Evolutionary conservation across 208 protist genomes (phyloP).

Genomic region (Perkinsela sp.): DNA sequence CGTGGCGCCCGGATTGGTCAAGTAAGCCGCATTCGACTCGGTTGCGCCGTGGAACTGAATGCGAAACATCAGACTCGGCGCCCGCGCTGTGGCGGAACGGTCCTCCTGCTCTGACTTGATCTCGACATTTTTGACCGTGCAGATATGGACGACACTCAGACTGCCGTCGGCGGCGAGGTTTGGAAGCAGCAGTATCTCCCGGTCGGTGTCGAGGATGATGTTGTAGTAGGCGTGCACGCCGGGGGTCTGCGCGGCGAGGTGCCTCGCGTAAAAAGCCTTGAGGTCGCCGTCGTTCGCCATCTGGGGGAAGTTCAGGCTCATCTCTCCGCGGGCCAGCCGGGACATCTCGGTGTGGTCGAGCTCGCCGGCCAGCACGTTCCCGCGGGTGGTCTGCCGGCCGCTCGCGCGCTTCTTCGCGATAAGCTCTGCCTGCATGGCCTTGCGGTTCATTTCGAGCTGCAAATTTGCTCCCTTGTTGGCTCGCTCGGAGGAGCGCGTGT

Average conservation of each 20-base stretch:
- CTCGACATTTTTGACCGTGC: neutral
- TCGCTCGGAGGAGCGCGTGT: neutral
- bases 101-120: neutral
- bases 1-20: neutral
- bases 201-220: neutral
- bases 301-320: neutral
- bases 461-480: neutral
- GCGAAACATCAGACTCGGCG: neutral
- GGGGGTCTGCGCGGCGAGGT: neutral
- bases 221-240: neutral
- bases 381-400: neutral
- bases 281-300: neutral
- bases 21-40: neutral
- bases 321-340: neutral
- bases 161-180: neutral
- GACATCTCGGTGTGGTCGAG: neutral
- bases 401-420: neutral
- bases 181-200: neutral
- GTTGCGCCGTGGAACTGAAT: neutral
- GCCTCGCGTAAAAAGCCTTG: neutral
- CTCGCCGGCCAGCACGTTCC: neutral
- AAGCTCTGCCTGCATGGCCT: neutral
- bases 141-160: neutral
- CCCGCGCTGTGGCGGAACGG: neutral
- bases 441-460: neutral